phyloP scores from a whole-genome alignment of 2,329 filamentous ascomycete species.

The Decorospora gaudefroyi region DNA sequence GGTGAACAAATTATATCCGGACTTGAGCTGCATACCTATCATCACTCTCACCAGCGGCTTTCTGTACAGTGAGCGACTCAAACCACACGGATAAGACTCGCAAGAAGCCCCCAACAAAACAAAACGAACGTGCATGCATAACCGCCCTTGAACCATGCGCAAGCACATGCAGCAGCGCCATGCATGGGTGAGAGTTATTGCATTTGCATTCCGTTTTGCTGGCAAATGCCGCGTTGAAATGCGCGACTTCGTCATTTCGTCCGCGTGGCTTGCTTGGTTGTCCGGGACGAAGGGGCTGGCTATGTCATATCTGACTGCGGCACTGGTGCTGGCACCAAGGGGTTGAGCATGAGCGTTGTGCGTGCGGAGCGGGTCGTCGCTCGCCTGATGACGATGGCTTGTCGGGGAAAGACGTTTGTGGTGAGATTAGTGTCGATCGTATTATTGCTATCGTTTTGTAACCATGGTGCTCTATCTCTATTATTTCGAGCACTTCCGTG shows the following conservation, averaged over 20 bases:
- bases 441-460: constrained; percentile 8
- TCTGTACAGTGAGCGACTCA: no score
- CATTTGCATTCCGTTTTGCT: no score
- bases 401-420: constrained; percentile 1
- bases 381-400: constrained; percentile 12
- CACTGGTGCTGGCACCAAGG: no score
- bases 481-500: constrained; percentile 12
- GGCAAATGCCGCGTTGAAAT: constrained; percentile 1
- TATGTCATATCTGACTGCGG: constrained; percentile 9
- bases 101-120: no score
- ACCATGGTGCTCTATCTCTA: no score
- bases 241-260: constrained; percentile 13
- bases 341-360: not conserved
- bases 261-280: not conserved
- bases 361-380: constrained; percentile 6
- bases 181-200: no score
- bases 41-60: no score
- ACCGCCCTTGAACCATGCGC: no score
- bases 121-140: no score
- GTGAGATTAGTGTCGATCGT: constrained; percentile 9
- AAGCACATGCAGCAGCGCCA: constrained; percentile 7
- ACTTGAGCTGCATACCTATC: no score
- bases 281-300: constrained; percentile 4
- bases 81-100: no score
- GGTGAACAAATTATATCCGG: no score